Evolutionary conservation across 1,284 basidiomycete species (phyloP).

Genomic region (Athelia psychrophila): DNA sequence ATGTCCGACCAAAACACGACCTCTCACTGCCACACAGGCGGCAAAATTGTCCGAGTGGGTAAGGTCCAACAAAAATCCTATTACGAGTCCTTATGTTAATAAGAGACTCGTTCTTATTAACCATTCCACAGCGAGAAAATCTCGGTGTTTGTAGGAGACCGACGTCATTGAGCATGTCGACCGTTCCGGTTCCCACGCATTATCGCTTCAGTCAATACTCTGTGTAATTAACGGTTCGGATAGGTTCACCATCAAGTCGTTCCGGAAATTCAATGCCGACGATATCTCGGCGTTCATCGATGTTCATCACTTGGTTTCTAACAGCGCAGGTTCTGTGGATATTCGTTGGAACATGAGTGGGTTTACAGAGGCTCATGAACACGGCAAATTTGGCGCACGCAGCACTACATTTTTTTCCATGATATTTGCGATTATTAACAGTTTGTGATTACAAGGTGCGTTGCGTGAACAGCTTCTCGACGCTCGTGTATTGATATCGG

Average conservation of each 20-base stretch:
- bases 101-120: too few species aligned
- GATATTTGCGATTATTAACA: slow-evolving; percentile 87
- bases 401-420: slow-evolving; percentile 97
- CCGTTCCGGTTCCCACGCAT: too few species aligned
- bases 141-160: too few species aligned
- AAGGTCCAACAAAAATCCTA: too few species aligned
- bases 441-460: slow-evolving; percentile 84
- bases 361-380: slow-evolving; percentile 1
- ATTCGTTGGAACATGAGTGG: slow-evolving; percentile 85
- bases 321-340: slow-evolving; percentile 95
- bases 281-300: slow-evolving; percentile 97
- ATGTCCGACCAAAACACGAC: too few species aligned
- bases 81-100: too few species aligned
- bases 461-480: neutral
- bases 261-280: slow-evolving; percentile 94
- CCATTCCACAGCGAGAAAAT: too few species aligned
- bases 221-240: too few species aligned
- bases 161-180: too few species aligned
- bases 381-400: slow-evolving; percentile 11
- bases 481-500: neutral
- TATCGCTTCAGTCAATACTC: too few species aligned
- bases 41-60: too few species aligned
- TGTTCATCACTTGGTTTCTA: slow-evolving; percentile 93
- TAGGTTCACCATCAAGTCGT: slow-evolving; percentile 98
- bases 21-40: too few species aligned